Evolutionary conservation across 2,329 filamentous ascomycete genomes (phyloP), one percentile per base, ranked within the genome.

Genomic region (Graphilbum ipis-grandicollis): DNA sequence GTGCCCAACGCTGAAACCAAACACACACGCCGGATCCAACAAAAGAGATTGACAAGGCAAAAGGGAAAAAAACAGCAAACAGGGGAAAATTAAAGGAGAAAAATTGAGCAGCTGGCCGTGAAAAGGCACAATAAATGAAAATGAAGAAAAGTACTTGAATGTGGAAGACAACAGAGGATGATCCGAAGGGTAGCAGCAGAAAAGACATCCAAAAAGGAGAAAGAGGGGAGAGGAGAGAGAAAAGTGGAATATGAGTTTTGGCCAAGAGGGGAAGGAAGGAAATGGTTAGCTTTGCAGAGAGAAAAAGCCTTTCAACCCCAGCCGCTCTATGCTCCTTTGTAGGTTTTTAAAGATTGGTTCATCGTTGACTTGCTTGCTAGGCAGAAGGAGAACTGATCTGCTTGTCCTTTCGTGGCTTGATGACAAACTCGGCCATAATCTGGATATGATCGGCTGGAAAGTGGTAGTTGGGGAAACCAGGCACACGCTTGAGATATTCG

Each of bases 381-480:
- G 25, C 19, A 3, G 28, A 5, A 7, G 35, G 22, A 25, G 14
- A n/a, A 18, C 41, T 35, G 30, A 47, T 43, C 57, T 83, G 83
- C 60, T 78, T 79, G 37, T 88, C 82, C 61, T 90, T 92, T 49
- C 81, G 74, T 28, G 75, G 70, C 63, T 93, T 93, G 63, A 93
- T 79, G 47, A 80, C 74, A 56, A 93, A 92, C 54, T 93, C 81
- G 37, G 81, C 79, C 66, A 86, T 77, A 51, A 93, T 74, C 52
- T 86, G 82, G 48, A 94, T 72, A 56, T 94, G 86, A 52, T 94
- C 86, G 48, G 82, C 83, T 1, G 86, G 86, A 65, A 92, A 93
- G 60, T 93, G 85, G 60, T 84, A 88, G 55, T 90, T 86, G 17
- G 86, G 86, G 58, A 93, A 93, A 0, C 85, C 85, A 4, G 86